A percentile compares a stretch with the other conserved stretches of the same genome.
Evolutionary conservation across 2,329 filamentous ascomycete species (phyloP).

Genomic region (Elsinoe australis): DNA sequence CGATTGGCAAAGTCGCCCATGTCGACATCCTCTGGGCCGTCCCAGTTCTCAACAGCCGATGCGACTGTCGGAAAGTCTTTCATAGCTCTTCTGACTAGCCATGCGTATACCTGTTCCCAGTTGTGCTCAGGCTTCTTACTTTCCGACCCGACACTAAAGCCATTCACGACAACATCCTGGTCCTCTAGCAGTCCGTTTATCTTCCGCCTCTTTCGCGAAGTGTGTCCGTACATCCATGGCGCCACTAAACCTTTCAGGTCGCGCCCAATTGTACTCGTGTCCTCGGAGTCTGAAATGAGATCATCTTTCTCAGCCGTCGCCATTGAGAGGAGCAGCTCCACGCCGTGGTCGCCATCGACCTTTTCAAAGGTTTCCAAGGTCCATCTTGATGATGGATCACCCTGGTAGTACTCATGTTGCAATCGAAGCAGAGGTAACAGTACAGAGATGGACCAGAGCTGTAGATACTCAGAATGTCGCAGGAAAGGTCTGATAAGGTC

Average conservation of each 20-base stretch:
- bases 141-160: slow-evolving; percentile 17
- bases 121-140: slow-evolving; percentile 44
- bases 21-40: slow-evolving; percentile 63
- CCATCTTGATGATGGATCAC: slow-evolving; percentile 46
- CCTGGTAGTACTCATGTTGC: slow-evolving; percentile 61
- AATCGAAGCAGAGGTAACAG: slow-evolving; percentile 62
- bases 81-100: slow-evolving; percentile 55
- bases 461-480: slow-evolving; percentile 51
- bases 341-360: slow-evolving; percentile 51
- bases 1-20: slow-evolving; percentile 51
- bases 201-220: slow-evolving; percentile 49
- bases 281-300: slow-evolving; percentile 25
- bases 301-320: slow-evolving; percentile 41
- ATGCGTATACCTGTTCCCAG: slow-evolving; percentile 63
- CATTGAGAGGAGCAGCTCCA: slow-evolving; percentile 54
- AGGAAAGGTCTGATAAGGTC: slow-evolving; percentile 63
- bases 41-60: slow-evolving; percentile 61
- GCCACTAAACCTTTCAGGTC: slow-evolving; percentile 62
- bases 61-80: slow-evolving; percentile 56
- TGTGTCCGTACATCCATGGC: slow-evolving; percentile 64
- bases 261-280: slow-evolving; percentile 43
- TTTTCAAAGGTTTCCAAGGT: slow-evolving; percentile 58
- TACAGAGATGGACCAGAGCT: slow-evolving; percentile 61
- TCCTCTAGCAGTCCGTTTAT: slow-evolving; percentile 27
- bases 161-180: not conserved